Conservation (phyloP, 768 basidiomycete species). For the Mycena albidolilacea region DNA sequence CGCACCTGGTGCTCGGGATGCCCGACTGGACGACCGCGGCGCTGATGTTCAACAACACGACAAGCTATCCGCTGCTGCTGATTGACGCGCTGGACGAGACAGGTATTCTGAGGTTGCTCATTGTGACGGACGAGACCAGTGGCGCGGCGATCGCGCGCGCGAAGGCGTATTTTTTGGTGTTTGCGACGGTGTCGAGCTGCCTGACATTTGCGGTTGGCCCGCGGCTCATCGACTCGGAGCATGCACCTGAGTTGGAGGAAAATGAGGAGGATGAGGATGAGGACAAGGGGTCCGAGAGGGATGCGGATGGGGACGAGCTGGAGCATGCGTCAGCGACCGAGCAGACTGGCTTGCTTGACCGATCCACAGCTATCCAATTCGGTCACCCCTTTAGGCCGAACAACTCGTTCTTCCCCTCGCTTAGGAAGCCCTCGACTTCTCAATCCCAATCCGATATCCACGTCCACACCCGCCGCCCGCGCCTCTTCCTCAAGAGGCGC, state of each 20-base stretch:
- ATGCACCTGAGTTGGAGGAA: background rate
- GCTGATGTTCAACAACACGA: background rate
- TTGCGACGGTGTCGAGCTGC: background rate
- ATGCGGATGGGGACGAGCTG: background rate
- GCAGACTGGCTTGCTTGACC: background rate
- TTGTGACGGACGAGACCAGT: background rate
- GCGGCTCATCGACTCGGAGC: background rate
- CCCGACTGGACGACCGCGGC: constrained; percentile 3
- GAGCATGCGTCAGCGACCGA: background rate
- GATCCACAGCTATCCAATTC: background rate
- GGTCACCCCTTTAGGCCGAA: background rate
- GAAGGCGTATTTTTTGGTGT: background rate
- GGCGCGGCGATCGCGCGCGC: background rate
- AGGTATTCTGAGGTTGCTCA: background rate
- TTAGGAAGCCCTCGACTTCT: background rate
- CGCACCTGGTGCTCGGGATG: background rate
- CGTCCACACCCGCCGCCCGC: background rate
- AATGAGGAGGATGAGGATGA: background rate
- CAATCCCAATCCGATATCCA: background rate
- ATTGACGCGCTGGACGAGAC: background rate
- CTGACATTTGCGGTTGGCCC: background rate
- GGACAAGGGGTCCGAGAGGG: background rate
- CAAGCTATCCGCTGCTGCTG: background rate
- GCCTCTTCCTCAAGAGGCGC: background rate
- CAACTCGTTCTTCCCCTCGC: background rate